A percentile compares a stretch with the other conserved stretches of the same genome.
Evolutionary conservation across 2,329 filamentous ascomycete species (phyloP).

Genomic region (Diplodia intermedia): DNA sequence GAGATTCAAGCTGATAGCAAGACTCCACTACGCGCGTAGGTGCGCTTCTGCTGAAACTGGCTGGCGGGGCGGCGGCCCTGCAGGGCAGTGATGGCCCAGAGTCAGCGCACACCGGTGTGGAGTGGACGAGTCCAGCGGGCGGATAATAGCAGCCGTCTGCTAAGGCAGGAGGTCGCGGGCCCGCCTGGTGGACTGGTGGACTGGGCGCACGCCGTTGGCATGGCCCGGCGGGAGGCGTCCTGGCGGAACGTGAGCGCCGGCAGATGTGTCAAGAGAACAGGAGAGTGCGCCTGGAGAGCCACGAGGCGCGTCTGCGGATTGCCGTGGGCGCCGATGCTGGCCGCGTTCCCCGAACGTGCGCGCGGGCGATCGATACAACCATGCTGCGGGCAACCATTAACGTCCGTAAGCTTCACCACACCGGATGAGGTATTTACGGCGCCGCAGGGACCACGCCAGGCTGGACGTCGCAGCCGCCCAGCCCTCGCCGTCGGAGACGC

Average conservation of each 20-base stretch:
- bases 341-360: conserved; percentile 28
- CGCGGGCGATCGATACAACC: conserved; percentile 28
- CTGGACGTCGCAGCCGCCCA: conserved; percentile 9
- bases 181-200: conserved; percentile 17
- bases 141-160: conserved; percentile 22
- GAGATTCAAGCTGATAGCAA: conserved; percentile 23
- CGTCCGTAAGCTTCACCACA: conserved; percentile 28
- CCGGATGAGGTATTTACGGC: conserved; percentile 25
- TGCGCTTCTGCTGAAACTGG: conserved; percentile 20
- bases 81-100: conserved; percentile 27
- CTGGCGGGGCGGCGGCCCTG: conserved; percentile 19
- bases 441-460: conserved; percentile 17
- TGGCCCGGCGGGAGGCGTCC: background rate
- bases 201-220: conserved; percentile 4
- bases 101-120: conserved; percentile 27
- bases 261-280: conserved; percentile 30
- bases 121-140: background rate
- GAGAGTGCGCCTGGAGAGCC: conserved; percentile 11
- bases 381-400: conserved; percentile 20
- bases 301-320: conserved; percentile 20
- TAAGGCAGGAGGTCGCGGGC: conserved; percentile 20
- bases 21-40: conserved; percentile 18
- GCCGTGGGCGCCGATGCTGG: conserved; percentile 20
- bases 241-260: background rate
- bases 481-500: no score